Evolutionary conservation across 305 asterid genomes (phyloP).

Genomic region (Solanum chacoense): DNA sequence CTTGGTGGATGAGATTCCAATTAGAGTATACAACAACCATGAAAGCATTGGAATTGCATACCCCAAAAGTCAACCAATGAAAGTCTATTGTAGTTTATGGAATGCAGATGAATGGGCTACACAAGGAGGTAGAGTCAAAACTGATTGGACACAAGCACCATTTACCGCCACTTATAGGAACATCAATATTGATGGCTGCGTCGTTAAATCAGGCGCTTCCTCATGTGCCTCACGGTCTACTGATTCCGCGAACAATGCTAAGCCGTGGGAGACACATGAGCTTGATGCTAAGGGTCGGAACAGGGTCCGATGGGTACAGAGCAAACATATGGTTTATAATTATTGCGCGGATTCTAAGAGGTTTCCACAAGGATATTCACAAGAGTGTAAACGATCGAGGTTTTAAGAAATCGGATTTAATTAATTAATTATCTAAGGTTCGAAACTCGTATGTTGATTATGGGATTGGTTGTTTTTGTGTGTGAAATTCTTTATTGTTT

Average conservation of each 20-base stretch:
- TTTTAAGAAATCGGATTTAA: neutral
- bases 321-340: constrained; percentile 32
- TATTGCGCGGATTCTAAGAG: constrained; percentile 35
- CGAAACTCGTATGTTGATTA: neutral
- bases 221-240: neutral
- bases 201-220: neutral
- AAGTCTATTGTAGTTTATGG: constrained; percentile 26
- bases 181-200: constrained; percentile 12
- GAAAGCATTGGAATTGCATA: constrained; percentile 20
- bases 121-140: constrained; percentile 30
- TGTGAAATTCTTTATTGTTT: neutral
- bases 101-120: constrained; percentile 41
- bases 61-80: constrained; percentile 27
- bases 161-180: constrained; percentile 20
- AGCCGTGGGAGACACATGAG: constrained; percentile 19
- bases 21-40: constrained; percentile 35
- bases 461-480: neutral
- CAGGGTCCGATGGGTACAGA: constrained; percentile 40
- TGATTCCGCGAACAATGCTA: neutral
- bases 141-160: constrained; percentile 26
- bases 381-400: constrained; percentile 34
- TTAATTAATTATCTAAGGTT: neutral
- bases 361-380: constrained; percentile 32
- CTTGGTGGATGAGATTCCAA: constrained; percentile 32
- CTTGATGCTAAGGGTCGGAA: constrained; percentile 32